Evolutionary conservation across 208 protist species (phyloP), one percentile per base, ranked within the genome.

Genomic region (Trypanosoma rangeli): DNA sequence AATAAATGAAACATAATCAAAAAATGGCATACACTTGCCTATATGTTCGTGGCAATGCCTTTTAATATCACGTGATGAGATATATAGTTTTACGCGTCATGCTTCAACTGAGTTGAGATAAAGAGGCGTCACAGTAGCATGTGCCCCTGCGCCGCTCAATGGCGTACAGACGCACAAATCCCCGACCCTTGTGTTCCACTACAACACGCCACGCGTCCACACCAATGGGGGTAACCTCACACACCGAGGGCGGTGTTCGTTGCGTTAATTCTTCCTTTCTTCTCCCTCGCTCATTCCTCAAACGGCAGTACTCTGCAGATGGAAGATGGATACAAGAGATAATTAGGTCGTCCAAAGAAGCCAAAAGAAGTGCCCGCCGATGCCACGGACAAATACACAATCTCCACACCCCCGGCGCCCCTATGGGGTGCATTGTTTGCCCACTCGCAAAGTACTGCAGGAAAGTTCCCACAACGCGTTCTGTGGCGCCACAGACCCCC

Each of bases 131-230:
- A 54, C 62, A 74, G 60, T 49, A 68, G 37, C 62, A 68, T 26
- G 22, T 50, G 24, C 46, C 58, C 58, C 64, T 58, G 15, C 48
- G 26, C 35, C 67, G 56, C 33, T 72, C 67, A 5, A 72, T 26
- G 39, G 18, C 67, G 44, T 65, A 74, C 52, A 74, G 68, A 28
- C 69, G 69, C 29, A 74, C 60, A 64, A 74, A 74, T 49, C 69
- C 69, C 26, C 46, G 61, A 31, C 69, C 69, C 26, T 74, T 68
- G 52, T 74, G 69, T 58, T 74, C 62, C 18, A 74, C 39, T 20
- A 74, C 69, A 29, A 74, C 55, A 55, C 69, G 69, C 62, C 63
- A 74, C 33, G 10, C 58, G 57, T 73, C 58, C 48, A 42, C 18
- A 33, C 8, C 33, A 22, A 24, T 61, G 33, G 33, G 18, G 2